Base-by-base conservation (phyloP, 2,329 filamentous ascomycete genomes). In the Neocatenulostroma microsporum region DNA sequence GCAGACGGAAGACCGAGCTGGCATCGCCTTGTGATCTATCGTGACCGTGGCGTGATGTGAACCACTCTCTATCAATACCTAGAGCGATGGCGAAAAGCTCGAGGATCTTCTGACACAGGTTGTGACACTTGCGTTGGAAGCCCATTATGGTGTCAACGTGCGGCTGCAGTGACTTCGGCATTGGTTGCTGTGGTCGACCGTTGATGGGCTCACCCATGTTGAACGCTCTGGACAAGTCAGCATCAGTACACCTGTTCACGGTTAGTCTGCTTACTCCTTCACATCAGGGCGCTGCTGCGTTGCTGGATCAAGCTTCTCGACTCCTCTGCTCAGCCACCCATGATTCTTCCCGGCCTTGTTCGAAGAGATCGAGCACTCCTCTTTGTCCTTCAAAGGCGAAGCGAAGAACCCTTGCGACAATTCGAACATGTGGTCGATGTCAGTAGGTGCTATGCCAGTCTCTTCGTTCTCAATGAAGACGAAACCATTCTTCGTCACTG, bases 271-370 rank as follows among this genome's bases (percentile, higher is more conserved):
- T 26, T 35, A 57, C 84, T 94, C 85, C 70, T 94, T 94, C 51
- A 85, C 86, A 55, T 94, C 87, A 10, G 42, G 30, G 64, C 53
- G 69, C 61, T 79, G 77, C 60, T 95, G 87, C 38, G 79, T 39
- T 49, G 79, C 77, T 3, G 88, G 86, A 57, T 96, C 89, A 9
- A 96, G 67, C 1, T 82, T 89, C 64, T 98, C 89, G 10, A 78
- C 77, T 53, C 89, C 82, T 82, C 94, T 88, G 12, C 78, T 78
- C 2, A 83, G 76, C 87, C 88, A 98, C 41, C 89, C 91, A 27
- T 79, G 76, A 56, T 96, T 96, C 67, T 91, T 64, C 23, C 61
- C 61, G 1, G 63, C 64, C 42, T 57, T 58, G 32, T 72, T 72
- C 19, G 78, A 77, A 50, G 78, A 72, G 45, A 95, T 94, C 9